Base-by-base conservation (phyloP, 257 asterid species). In the Eustoma russellianum region DNA sequence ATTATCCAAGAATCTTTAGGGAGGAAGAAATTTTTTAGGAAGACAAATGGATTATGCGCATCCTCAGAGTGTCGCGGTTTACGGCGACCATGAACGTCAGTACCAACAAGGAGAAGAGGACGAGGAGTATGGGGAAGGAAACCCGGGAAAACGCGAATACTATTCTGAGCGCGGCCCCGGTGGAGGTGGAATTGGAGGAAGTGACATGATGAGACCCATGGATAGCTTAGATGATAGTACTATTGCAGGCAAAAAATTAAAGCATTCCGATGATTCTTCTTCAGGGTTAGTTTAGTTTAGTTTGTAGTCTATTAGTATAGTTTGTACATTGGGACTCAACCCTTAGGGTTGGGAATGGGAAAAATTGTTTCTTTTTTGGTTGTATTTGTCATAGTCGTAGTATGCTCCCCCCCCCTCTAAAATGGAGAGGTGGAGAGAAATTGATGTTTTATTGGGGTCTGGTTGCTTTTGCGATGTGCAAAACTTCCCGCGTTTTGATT, bases 201-300 rank as follows among this genome's bases (percentile, higher is more conserved):
- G 38, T 33, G 54, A 56, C 13, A 52, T 76, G 66, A 71, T 64
- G 70, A 48, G 19, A 24, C 79, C 84, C 33, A 67, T 72, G 69
- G 81, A 74, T 84, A 88, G 70, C 78, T 47, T 80, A 81, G 94
- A 75, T 82, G 96, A 67, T 90, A 79, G 85, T 83, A 82, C 53
- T 48, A 41, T 87, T 77, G 82, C 89, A 61, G 86, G 81, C 60
- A 34, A 58, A 51, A 77, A 74, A 30, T 70, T 84, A 69, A 86
- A 86, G 94, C 86, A 81, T 48, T 69, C 79, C 60, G 76, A 69
- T 63, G 96, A 90, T 79, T 86, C 94, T 48, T 83, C 94, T 49
- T 93, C 94, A 76, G 97, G 98, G 98, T 91, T 91, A 91, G 98
- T 90, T n/a, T 82, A 79, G 83, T 65, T 77, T 77, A 65, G 60